Base-by-base conservation (phyloP, 805 yeast species). In the Ogataea nonfermentans region DNA sequence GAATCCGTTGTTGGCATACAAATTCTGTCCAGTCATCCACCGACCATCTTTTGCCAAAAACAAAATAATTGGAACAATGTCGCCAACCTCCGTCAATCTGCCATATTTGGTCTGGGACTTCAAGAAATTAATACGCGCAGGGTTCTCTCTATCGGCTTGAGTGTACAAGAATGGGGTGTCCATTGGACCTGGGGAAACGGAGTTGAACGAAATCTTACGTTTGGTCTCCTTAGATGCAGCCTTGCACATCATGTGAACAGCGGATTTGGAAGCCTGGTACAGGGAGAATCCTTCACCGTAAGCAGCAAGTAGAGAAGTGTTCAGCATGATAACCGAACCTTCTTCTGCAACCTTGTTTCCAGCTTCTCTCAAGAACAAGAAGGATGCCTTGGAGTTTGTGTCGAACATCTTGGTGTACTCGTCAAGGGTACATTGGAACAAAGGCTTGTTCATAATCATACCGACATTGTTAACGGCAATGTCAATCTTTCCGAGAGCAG, bases 1-100 rank as follows among this genome's bases (percentile, higher is more conserved):
- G 61, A 78, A 78, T 5, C 84, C 85, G 47, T 84, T 84, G 33
- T 72, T 69, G 35, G 81, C 80, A 48, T 67, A 80, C 39, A 80
- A 64, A 48, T 83, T 79, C 61, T 81, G 88, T 36, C 87, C 87
- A 33, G 78, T 78, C 56, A 80, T 73, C 85, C 86, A 81, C 52
- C 68, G 69, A 43, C 86, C 86, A 46, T 78, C 82, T 36, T 80
- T 72, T 24, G 69, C 81, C 57, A 80, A 66, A 57, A 80, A 78
- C 46, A 73, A 62, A 42, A 80, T 57, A 38, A 78, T 74, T 46
- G 87, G 87, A 40, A 75, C 83, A 55, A 81, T 79, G 51, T 81
- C 87, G 29, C 62, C 62, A 40, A 72, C 65, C 51, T 77, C 69
- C 14, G 86, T 80, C 44, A 81, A 67, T 62, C 81, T 67, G 32